These are phyloP conservation scores for Breynia disticha DNA, from an alignment of 441 rosid genomes.

Conservation along the genomic window DNA sequence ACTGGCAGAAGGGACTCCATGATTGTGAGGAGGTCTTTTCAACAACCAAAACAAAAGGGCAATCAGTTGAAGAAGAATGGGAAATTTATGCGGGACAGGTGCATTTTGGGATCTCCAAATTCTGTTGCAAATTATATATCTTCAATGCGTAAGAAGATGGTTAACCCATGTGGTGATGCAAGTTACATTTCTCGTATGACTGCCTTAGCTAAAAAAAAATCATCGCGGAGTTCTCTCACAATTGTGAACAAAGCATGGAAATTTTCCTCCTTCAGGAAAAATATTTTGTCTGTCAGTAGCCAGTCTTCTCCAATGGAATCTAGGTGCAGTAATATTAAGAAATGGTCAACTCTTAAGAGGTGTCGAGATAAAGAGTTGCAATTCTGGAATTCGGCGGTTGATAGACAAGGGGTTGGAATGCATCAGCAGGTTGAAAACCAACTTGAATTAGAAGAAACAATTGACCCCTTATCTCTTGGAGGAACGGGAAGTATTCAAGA, in stretches of 20 bases:
- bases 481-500: slow-evolving; percentile 21
- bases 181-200: slow-evolving; percentile 16
- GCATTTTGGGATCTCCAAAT: slow-evolving; percentile 19
- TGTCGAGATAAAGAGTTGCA: slow-evolving; percentile 28
- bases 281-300: slow-evolving; percentile 19
- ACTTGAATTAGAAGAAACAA: slow-evolving; percentile 26
- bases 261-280: slow-evolving; percentile 31
- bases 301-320: slow-evolving; percentile 26
- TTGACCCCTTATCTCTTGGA: slow-evolving; percentile 22
- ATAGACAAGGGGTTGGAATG: slow-evolving; percentile 27
- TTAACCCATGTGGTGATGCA: slow-evolving; percentile 17
- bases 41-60: slow-evolving; percentile 21
- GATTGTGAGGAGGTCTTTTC: slow-evolving; percentile 18
- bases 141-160: slow-evolving; percentile 19
- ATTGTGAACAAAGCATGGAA: slow-evolving; percentile 26
- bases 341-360: slow-evolving; percentile 23
- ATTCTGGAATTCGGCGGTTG: slow-evolving; percentile 33
- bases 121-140: slow-evolving; percentile 20
- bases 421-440: slow-evolving; percentile 26
- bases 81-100: slow-evolving; percentile 15
- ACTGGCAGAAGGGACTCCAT: slow-evolving; percentile 20
- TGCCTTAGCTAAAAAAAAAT: slow-evolving; percentile 18
- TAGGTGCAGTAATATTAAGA: slow-evolving; percentile 19
- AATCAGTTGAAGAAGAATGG: slow-evolving; percentile 21
- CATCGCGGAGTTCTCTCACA: slow-evolving; percentile 16